Evolutionary conservation across 768 basidiomycete species (phyloP).

Genomic region (Imleria badia): DNA sequence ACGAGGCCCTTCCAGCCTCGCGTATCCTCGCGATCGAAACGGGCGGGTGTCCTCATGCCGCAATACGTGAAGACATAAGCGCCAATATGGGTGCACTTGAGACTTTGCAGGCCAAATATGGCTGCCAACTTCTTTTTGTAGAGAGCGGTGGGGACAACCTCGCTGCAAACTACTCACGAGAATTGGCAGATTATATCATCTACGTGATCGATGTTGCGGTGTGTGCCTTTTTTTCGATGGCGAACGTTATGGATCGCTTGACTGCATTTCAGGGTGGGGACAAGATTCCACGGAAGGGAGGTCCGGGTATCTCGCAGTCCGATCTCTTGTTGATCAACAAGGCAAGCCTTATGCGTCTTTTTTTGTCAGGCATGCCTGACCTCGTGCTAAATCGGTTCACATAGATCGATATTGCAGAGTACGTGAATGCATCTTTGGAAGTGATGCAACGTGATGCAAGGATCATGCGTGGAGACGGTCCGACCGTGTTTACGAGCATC

Average conservation of each 20-base stretch:
- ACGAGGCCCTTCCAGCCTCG: conserved; percentile 78
- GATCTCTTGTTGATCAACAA: conserved; percentile 96
- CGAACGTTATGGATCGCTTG: background rate
- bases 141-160: conserved; percentile 98
- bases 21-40: conserved; percentile 98
- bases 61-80: conserved; percentile 96
- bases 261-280: conserved; percentile 78
- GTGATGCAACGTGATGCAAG: conserved; percentile 95
- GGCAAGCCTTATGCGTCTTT: conserved; percentile 38
- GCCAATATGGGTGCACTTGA: conserved; percentile 97
- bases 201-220: conserved; percentile 89
- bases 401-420: conserved; percentile 89
- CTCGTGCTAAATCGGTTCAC: background rate
- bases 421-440: conserved; percentile 89
- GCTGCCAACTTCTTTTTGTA: conserved; percentile 88
- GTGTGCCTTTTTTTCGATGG: conserved; percentile 22
- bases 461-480: conserved; percentile 91
- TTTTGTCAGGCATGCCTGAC: background rate
- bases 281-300: conserved; percentile 98
- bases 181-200: conserved; percentile 96
- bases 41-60: conserved; percentile 96
- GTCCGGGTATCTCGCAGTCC: conserved; percentile 95
- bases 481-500: conserved; percentile 88
- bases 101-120: conserved; percentile 87
- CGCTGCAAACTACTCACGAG: conserved; percentile 95